A percentile compares a stretch with the other conserved stretches of the same genome.
phyloP scores from a whole-genome alignment of 305 asterid species.

The Andrographis paniculata region DNA sequence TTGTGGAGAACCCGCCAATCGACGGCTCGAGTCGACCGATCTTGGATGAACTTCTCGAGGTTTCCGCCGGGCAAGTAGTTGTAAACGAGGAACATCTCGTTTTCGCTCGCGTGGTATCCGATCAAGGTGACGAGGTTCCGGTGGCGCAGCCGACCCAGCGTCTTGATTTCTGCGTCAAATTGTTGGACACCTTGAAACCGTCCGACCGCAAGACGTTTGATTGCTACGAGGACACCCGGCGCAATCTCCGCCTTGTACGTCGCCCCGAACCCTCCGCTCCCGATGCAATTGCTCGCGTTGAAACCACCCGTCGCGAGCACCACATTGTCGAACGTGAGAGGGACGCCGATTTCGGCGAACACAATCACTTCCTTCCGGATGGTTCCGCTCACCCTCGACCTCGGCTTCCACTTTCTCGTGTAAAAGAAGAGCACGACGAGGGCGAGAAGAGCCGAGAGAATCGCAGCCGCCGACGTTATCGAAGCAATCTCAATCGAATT shows the following conservation, averaged over 20 bases:
- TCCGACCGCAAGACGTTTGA: constrained; percentile 73
- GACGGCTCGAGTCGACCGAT: constrained; percentile 55
- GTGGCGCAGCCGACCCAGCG: constrained; percentile 76
- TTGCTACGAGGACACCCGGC: constrained; percentile 72
- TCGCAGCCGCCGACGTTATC: constrained; percentile 71
- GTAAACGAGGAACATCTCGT: constrained; percentile 85
- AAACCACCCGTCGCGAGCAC: constrained; percentile 72
- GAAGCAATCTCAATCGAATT: constrained; percentile 78
- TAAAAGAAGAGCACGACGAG: constrained; percentile 61
- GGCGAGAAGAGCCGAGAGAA: constrained; percentile 65
- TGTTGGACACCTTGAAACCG: constrained; percentile 87
- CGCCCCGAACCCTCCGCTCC: constrained; percentile 91
- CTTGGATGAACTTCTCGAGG: constrained; percentile 82
- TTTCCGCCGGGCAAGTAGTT: constrained; percentile 86
- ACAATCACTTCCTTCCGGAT: constrained; percentile 63
- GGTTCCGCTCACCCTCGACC: constrained; percentile 73
- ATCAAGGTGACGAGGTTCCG: constrained; percentile 83
- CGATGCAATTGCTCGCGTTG: constrained; percentile 83
- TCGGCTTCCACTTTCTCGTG: constrained; percentile 71
- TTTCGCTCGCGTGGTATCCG: constrained; percentile 84
- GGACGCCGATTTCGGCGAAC: constrained; percentile 64
- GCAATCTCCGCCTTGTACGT: constrained; percentile 90
- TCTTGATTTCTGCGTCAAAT: constrained; percentile 83
- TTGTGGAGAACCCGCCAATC: constrained; percentile 89
- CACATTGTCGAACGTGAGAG: constrained; percentile 68